Evolutionary conservation across 208 protist genomes (phyloP).

Genomic region (Acanthamoeba healyi): DNA sequence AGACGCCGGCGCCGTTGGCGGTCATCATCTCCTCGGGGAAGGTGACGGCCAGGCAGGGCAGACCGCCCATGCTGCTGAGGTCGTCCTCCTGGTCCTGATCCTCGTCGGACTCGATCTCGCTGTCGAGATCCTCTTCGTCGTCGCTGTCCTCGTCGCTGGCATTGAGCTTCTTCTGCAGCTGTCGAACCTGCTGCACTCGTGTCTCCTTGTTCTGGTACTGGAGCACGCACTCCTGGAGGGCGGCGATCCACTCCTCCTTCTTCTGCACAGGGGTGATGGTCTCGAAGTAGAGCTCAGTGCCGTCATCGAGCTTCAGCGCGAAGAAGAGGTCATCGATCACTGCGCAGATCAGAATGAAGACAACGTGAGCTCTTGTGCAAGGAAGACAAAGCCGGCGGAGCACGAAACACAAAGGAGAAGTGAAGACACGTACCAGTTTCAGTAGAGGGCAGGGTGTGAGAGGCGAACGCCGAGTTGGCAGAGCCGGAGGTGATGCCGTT

Average conservation of each 20-base stretch:
- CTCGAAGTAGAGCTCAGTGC: constrained; percentile 13
- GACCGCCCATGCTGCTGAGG: constrained; percentile 4
- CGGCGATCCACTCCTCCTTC: not conserved
- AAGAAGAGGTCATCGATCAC: constrained; percentile 42
- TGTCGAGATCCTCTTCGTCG: not conserved
- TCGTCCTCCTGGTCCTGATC: not conserved
- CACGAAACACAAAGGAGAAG: not conserved
- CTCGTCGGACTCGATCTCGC: not conserved
- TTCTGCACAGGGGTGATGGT: not conserved
- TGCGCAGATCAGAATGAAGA: not conserved
- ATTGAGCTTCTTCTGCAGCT: constrained; percentile 25
- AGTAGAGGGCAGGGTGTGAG: not conserved
- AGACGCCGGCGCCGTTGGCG: not conserved
- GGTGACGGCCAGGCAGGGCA: constrained; percentile 18
- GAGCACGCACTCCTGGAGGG: not conserved
- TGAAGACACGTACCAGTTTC: not conserved
- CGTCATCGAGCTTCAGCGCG: not conserved
- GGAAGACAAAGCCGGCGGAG: too few species aligned
- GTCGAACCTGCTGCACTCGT: not conserved
- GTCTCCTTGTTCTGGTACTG: constrained; percentile 33
- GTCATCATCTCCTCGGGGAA: constrained; percentile 13
- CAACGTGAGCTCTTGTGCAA: too few species aligned
- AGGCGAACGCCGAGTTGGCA: not conserved
- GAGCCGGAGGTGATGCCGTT: not conserved
- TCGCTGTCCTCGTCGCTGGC: constrained; percentile 48